Base-by-base conservation (phyloP, 192 early-diverging fungal genomes). In the Mortierella alpina region DNA sequence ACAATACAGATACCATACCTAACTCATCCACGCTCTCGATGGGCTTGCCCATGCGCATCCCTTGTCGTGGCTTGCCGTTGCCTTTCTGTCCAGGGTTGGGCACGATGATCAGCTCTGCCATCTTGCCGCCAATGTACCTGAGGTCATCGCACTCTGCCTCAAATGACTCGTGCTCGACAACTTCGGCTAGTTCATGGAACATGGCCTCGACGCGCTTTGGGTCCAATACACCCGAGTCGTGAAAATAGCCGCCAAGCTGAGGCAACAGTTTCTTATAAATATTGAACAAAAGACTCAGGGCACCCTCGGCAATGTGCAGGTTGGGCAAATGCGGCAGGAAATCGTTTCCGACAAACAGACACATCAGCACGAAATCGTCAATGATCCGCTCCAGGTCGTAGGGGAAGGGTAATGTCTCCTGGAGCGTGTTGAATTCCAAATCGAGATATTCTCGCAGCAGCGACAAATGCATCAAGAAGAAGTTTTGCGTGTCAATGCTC, bases 331-430 rank as follows among this genome's bases (percentile, higher is more conserved):
- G 95, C 52, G 98, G 98, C 68, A 99, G 76, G 83, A 98, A 99
- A 84, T 99, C 98, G 83, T 99, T 99, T 59, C 98, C 98, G 39
- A 99, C 92, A 83, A 99, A 96, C 84, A 98, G 92, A 58, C 90
- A 92, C 73, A 98, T 86, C 31, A 99, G 87, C 4, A 98, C 91
- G 80, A 95, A 99, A 72, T 99, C 98, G 81, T 99, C 98, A 57
- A 98, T 93, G 20, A 97, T 92, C 23, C 96, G 91, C 80, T 99
- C 98, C 17, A 97, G 85, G 72, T 96, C 90, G 84, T 94, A 95
- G 6, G 83, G 58, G 69, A 91, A 95, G 0, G 85, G 73, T 50
- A 93, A 55, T 11, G 56, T 58, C 53, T 87, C 84, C 62, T 87
- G 83, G 20, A 90, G 75, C 45, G 86, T 88, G 46, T 70, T 66